A percentile compares a stretch with the other conserved stretches of the same genome.
Conservation (phyloP, 805 yeast species). For the Clavispora carvajalis region DNA sequence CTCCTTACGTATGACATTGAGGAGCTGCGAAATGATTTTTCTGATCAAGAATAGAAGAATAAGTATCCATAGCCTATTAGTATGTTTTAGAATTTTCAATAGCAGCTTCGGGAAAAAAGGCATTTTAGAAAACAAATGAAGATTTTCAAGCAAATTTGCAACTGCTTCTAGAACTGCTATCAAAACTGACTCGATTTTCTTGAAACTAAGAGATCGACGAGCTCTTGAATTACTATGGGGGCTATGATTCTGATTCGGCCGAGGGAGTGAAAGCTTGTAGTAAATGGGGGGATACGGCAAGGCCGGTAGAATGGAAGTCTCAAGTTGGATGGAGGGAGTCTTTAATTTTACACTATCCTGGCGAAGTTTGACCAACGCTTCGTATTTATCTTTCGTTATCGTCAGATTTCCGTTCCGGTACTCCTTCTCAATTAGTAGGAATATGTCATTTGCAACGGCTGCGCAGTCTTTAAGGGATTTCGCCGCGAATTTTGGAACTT, state of each 20-base stretch:
- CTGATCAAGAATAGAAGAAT: conserved; percentile 36
- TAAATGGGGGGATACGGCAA: conserved; percentile 32
- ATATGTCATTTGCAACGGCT: conserved; percentile 16
- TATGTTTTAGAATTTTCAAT: conserved; percentile 29
- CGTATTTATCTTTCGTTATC: conserved; percentile 33
- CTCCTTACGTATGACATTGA: conserved; percentile 36
- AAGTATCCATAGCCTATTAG: conserved; percentile 40
- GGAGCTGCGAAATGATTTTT: conserved; percentile 37
- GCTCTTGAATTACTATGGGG: background rate
- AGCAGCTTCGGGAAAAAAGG: conserved; percentile 39
- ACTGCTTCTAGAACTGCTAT: conserved; percentile 29
- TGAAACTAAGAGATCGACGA: conserved; percentile 15
- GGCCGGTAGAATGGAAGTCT: conserved; percentile 18
- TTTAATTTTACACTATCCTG: conserved; percentile 5
- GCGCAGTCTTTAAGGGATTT: background rate
- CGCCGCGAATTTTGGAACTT: background rate
- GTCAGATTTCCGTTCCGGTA: conserved; percentile 33
- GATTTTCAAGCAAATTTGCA: conserved; percentile 37
- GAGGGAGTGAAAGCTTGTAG: conserved; percentile 25
- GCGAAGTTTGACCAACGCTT: conserved; percentile 25
- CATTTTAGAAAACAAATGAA: conserved; percentile 36
- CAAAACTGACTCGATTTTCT: conserved; percentile 24
- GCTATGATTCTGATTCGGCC: conserved; percentile 1
- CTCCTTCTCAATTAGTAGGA: conserved; percentile 32
- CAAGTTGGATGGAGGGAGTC: conserved; percentile 12